These are phyloP conservation scores for Steccherinum ochraceum DNA, from an alignment of 768 basidiomycete species.

Conservation along the genomic window DNA sequence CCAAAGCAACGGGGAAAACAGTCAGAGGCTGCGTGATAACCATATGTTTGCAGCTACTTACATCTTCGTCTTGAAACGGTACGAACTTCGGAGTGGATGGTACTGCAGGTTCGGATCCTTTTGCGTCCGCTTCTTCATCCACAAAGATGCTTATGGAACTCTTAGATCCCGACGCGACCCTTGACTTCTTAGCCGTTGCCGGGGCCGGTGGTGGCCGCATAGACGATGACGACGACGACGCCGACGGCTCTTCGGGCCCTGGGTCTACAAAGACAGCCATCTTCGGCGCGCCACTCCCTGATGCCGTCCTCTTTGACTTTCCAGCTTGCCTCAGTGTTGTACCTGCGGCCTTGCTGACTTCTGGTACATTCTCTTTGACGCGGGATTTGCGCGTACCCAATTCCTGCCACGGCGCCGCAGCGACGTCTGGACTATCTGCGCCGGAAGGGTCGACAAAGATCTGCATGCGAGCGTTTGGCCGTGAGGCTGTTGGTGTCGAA, in stretches of 20 bases:
- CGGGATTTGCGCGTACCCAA: slow-evolving; percentile 73
- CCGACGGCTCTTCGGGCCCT: slow-evolving; percentile 29
- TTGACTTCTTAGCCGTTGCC: slow-evolving; percentile 5
- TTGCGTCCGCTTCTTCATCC: slow-evolving; percentile 11
- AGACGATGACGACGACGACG: background rate
- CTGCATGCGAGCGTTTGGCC: slow-evolving; percentile 54
- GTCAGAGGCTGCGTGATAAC: slow-evolving; percentile 5
- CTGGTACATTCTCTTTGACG: slow-evolving; percentile 73
- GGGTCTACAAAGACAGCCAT: slow-evolving; percentile 66
- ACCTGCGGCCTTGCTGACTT: slow-evolving; percentile 61
- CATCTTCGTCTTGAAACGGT: slow-evolving; percentile 69
- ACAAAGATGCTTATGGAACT: slow-evolving; percentile 1
- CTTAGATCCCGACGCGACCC: background rate
- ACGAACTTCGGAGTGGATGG: slow-evolving; percentile 55
- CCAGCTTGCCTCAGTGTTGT: slow-evolving; percentile 62
- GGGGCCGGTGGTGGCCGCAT: background rate
- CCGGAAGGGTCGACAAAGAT: slow-evolving; percentile 71
- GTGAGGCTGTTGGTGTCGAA: slow-evolving; percentile 25
- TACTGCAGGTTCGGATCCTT: slow-evolving; percentile 15
- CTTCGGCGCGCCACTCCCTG: slow-evolving; percentile 38
- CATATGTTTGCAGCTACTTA: slow-evolving; percentile 8
- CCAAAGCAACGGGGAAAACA: slow-evolving; percentile 19
- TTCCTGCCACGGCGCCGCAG: slow-evolving; percentile 54
- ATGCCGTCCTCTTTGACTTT: slow-evolving; percentile 45
- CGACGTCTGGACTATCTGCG: slow-evolving; percentile 36